phyloP scores from a whole-genome alignment of 176 grass and related monocot species.

The Bromus sterilis region DNA sequence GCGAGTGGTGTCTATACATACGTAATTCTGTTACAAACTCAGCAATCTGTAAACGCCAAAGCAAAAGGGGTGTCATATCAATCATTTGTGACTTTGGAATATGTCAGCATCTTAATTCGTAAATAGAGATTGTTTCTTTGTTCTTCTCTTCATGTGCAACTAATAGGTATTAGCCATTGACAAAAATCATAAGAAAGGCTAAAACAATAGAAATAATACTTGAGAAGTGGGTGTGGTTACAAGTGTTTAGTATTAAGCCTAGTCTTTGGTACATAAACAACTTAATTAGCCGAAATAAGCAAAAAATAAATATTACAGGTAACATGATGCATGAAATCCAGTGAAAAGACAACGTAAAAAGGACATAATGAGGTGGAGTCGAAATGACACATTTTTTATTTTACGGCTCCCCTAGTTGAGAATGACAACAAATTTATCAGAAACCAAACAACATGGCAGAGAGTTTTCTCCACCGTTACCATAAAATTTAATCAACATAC shows the following conservation, averaged over 20 bases:
- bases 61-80: neutral
- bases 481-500: neutral
- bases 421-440: no score
- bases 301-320: neutral
- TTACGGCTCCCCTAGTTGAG: neutral
- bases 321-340: neutral
- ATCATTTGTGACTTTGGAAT: neutral
- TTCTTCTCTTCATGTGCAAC: neutral
- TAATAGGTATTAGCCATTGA: neutral
- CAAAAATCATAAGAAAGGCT: neutral
- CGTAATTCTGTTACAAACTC: constrained; percentile 48
- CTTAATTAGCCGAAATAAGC: neutral
- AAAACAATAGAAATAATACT: neutral
- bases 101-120: neutral
- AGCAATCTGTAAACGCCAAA: constrained; percentile 33
- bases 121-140: neutral
- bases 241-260: neutral
- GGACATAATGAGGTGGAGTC: neutral
- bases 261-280: neutral
- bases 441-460: no score
- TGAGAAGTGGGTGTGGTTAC: neutral
- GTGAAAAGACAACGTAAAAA: neutral
- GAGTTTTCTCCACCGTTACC: neutral
- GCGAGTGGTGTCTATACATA: constrained; percentile 45
- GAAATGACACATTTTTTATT: neutral